Evolutionary conservation across 768 basidiomycete species (phyloP).

Genomic region (Suillus hirtellus): DNA sequence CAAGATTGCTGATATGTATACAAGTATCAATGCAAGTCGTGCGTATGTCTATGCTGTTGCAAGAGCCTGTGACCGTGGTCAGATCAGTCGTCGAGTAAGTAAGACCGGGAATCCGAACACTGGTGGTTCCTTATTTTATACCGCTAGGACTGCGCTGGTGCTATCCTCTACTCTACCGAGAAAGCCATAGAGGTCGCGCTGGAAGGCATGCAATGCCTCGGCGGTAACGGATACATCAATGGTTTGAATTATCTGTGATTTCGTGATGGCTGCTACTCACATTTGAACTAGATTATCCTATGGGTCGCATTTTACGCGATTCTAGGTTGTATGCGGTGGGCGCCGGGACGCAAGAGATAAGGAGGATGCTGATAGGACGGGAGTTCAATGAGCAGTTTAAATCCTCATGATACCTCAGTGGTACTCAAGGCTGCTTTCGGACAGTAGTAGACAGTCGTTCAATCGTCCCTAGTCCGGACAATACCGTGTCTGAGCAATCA

Average conservation of each 20-base stretch:
- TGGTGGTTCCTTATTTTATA: conserved; percentile 12
- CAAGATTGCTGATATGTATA: conserved; percentile 93
- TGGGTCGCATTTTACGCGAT: conserved; percentile 85
- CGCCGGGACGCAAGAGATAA: conserved; percentile 95
- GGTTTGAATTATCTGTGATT: conserved; percentile 44
- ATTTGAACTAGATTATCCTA: conserved; percentile 73
- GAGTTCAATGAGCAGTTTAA: conserved; percentile 81
- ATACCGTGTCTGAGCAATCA: background rate
- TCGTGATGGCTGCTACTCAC: conserved; percentile 4
- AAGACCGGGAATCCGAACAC: background rate
- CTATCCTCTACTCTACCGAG: conserved; percentile 92
- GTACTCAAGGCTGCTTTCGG: background rate
- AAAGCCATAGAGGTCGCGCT: conserved; percentile 87
- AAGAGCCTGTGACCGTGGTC: conserved; percentile 78
- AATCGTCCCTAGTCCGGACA: background rate
- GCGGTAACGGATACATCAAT: conserved; percentile 96
- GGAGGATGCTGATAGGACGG: conserved; percentile 91
- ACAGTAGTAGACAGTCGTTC: background rate
- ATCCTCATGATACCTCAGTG: conserved; percentile 17
- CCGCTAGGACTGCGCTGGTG: conserved; percentile 88
- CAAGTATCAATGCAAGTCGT: conserved; percentile 83
- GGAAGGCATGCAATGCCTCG: conserved; percentile 91
- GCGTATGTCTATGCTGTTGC: conserved; percentile 94
- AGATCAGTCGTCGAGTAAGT: conserved; percentile 75
- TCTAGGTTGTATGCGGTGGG: conserved; percentile 90